Conservation (phyloP, 2,329 filamentous ascomycete species). For the Hysterium pulicare region DNA sequence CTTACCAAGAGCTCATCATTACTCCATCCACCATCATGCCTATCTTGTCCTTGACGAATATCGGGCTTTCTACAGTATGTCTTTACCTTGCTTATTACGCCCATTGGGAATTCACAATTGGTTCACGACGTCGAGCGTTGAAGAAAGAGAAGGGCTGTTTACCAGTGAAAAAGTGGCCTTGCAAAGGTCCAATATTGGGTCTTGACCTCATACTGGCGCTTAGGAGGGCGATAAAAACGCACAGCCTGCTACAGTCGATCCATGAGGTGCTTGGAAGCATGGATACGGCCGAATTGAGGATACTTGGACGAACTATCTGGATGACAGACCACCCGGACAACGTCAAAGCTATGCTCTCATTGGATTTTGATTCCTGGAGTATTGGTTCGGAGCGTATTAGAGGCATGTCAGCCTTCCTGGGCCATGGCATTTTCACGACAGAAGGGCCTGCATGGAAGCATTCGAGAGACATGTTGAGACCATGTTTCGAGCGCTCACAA, state of each 20-base stretch:
- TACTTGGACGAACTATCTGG: conserved; percentile 12
- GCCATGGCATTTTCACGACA: conserved; percentile 23
- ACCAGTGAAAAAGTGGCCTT: no score
- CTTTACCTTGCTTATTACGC: no score
- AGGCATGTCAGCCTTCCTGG: conserved; percentile 12
- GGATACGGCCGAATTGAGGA: background rate
- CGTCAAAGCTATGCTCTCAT: conserved; percentile 20
- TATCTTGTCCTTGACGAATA: no score
- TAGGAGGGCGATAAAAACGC: background rate
- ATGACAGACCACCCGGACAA: conserved; percentile 24
- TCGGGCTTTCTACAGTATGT: no score
- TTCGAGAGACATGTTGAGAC: conserved; percentile 25
- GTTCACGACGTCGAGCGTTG: no score
- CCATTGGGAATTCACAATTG: no score
- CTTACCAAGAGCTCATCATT: no score
- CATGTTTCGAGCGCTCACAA: conserved; percentile 23
- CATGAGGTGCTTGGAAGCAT: no score
- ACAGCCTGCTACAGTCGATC: background rate
- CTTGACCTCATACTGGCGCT: background rate
- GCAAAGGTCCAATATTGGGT: no score
- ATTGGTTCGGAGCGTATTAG: conserved; percentile 16
- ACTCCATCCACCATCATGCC: no score
- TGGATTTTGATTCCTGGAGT: conserved; percentile 17
- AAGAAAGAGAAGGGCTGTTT: no score
- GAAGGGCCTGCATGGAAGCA: conserved; percentile 28